Percentiles rank a stretch among this genome's conserved stretches.
These are phyloP conservation scores for Brettanomyces nanus DNA, from an alignment of 805 yeast species.

Conservation along the genomic window DNA sequence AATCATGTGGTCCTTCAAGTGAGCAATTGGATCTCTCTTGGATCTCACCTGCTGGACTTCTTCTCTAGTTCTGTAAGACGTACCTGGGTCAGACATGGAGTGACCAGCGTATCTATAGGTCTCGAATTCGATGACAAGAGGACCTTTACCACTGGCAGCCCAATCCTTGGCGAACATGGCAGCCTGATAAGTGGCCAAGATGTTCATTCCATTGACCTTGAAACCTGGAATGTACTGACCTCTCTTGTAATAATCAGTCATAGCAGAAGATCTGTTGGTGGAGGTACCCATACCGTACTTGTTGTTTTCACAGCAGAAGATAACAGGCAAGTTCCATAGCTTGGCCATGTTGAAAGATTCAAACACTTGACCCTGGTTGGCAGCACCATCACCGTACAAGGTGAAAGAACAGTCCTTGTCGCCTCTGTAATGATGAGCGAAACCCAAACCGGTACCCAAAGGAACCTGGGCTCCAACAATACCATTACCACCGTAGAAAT, in stretches of 20 bases:
- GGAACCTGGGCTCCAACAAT: slow-evolving; percentile 99
- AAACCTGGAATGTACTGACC: slow-evolving; percentile 99
- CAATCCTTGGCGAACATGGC: slow-evolving; percentile 96
- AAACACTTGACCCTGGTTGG: slow-evolving; percentile 98
- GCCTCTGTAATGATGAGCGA: slow-evolving; percentile 90
- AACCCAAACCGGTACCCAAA: slow-evolving; percentile 96
- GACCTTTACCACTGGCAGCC: slow-evolving; percentile 91
- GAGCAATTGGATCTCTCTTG: slow-evolving; percentile 95
- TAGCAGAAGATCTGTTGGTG: slow-evolving; percentile 93
- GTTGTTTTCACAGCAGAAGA: slow-evolving; percentile 97
- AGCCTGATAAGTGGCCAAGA: slow-evolving; percentile 89
- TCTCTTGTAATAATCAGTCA: slow-evolving; percentile 96
- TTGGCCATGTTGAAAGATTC: slow-evolving; percentile 99
- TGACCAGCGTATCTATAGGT: slow-evolving; percentile 99
- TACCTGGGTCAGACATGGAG: slow-evolving; percentile 99
- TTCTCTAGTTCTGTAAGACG: slow-evolving; percentile 99
- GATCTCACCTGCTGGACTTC: slow-evolving; percentile 99
- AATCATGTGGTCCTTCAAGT: slow-evolving; percentile 78
- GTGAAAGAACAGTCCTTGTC: slow-evolving; percentile 75
- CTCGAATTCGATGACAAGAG: slow-evolving; percentile 92
- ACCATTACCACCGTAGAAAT: slow-evolving; percentile 99
- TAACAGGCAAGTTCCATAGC: slow-evolving; percentile 91
- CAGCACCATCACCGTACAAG: slow-evolving; percentile 98
- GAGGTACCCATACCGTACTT: slow-evolving; percentile 99
- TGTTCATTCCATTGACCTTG: slow-evolving; percentile 98